Conservation (phyloP, 83 land plant species). For the Diphasiastrum complanatum region DNA sequence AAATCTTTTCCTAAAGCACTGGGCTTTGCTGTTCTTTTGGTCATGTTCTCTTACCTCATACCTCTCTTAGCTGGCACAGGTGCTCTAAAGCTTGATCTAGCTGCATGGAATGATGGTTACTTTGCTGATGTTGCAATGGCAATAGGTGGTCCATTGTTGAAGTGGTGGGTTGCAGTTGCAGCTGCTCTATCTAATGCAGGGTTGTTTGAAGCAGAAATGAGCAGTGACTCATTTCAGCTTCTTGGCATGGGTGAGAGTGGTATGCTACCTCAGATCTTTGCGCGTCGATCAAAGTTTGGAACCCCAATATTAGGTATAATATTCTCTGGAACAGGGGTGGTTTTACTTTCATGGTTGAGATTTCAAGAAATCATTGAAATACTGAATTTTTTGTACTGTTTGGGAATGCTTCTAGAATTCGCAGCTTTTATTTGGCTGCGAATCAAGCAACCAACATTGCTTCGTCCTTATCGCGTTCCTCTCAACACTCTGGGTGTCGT, state of each 20-base stretch:
- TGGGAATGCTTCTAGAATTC: slow-evolving; percentile 84
- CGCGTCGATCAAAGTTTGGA: slow-evolving; percentile 47
- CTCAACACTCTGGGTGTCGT: slow-evolving; percentile 37
- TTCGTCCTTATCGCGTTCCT: slow-evolving; percentile 59
- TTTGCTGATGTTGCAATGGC: slow-evolving; percentile 65
- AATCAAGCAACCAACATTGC: slow-evolving; percentile 46
- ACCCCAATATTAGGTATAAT: slow-evolving; percentile 65
- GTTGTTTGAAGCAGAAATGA: slow-evolving; percentile 84
- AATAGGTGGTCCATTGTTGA: slow-evolving; percentile 65
- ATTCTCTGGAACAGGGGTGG: slow-evolving; percentile 61
- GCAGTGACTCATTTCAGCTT: slow-evolving; percentile 77
- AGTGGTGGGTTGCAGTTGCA: slow-evolving; percentile 71
- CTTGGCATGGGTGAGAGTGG: slow-evolving; percentile 86
- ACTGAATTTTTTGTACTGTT: slow-evolving; percentile 60
- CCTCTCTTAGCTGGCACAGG: slow-evolving; percentile 83
- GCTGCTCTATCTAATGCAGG: slow-evolving; percentile 78
- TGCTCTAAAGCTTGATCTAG: slow-evolving; percentile 27
- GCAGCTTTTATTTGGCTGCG: slow-evolving; percentile 73
- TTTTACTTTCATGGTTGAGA: slow-evolving; percentile 71
- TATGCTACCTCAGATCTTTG: slow-evolving; percentile 52
- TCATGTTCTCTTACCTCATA: slow-evolving; percentile 50
- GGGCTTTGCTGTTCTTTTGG: slow-evolving; percentile 53
- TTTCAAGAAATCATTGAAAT: slow-evolving; percentile 66
- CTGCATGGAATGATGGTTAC: slow-evolving; percentile 75
- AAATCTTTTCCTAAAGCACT: slow-evolving; percentile 68